Evolutionary conservation across 176 grass and related monocot genomes (phyloP).

Genomic region (Zea luxurians): DNA sequence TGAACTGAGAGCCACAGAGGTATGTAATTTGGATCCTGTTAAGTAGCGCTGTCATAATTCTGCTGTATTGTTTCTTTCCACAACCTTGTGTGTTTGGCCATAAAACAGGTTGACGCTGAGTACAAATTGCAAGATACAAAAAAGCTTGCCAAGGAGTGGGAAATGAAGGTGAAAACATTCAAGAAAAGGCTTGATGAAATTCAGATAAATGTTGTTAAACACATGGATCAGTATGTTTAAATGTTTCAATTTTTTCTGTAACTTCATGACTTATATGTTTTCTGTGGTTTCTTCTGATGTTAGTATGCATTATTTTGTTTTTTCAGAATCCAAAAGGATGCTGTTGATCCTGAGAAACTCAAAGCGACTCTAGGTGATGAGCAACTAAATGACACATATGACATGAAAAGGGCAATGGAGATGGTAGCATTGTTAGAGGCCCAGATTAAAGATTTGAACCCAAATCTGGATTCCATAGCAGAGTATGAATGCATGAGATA

Average conservation of each 20-base stretch:
- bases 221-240: conserved; percentile 81
- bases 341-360: conserved; percentile 82
- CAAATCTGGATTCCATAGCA: conserved; percentile 95
- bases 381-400: conserved; percentile 56
- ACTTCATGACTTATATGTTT: background rate
- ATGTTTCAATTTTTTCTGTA: conserved; percentile 19
- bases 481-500: conserved; percentile 56
- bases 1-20: conserved; percentile 76
- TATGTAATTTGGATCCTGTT: conserved; percentile 33
- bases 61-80: conserved; percentile 1
- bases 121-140: conserved; percentile 81
- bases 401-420: conserved; percentile 82
- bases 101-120: conserved; percentile 76
- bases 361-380: conserved; percentile 66
- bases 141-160: conserved; percentile 73
- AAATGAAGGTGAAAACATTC: conserved; percentile 79
- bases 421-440: conserved; percentile 83
- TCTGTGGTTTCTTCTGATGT: conserved; percentile 8
- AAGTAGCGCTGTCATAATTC: conserved; percentile 26
- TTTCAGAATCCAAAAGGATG: conserved; percentile 88
- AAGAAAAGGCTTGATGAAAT: conserved; percentile 76
- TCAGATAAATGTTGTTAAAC: conserved; percentile 63
- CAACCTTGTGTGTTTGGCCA: background rate
- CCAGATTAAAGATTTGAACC: conserved; percentile 91
- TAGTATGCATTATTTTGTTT: background rate